Evolutionary conservation across 768 basidiomycete species (phyloP).

Genomic region (Cystoderma amianthinum): DNA sequence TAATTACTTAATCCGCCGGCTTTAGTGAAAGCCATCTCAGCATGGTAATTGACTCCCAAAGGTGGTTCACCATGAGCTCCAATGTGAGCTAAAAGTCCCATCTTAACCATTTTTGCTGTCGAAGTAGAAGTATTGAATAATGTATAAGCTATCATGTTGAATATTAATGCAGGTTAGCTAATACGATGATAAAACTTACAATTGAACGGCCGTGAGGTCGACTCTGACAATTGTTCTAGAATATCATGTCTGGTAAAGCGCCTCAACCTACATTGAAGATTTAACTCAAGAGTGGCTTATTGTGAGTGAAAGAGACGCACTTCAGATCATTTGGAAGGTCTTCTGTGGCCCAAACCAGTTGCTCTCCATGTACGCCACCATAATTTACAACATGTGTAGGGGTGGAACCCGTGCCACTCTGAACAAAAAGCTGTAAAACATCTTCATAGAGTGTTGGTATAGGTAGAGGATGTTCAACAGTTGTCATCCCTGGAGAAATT

Average conservation of each 20-base stretch:
- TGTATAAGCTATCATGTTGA: constrained; percentile 38
- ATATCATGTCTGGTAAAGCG: constrained; percentile 60
- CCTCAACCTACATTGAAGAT: constrained; percentile 39
- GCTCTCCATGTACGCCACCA: constrained; percentile 65
- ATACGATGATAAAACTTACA: constrained; percentile 31
- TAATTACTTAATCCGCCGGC: constrained; percentile 65
- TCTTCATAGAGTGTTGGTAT: constrained; percentile 63
- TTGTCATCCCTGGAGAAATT: constrained; percentile 58
- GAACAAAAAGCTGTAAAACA: constrained; percentile 50
- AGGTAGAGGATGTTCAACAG: constrained; percentile 66
- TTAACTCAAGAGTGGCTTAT: not conserved
- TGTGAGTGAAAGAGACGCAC: constrained; percentile 24
- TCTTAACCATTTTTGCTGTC: constrained; percentile 60
- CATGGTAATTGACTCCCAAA: constrained; percentile 69
- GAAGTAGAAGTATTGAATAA: constrained; percentile 66
- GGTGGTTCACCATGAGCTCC: constrained; percentile 75
- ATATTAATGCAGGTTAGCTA: constrained; percentile 3
- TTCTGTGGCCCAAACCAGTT: constrained; percentile 58
- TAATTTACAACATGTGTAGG: constrained; percentile 77
- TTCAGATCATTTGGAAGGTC: constrained; percentile 66
- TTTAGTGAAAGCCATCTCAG: constrained; percentile 61
- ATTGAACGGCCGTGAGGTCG: constrained; percentile 48
- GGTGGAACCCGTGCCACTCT: constrained; percentile 66
- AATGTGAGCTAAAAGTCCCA: constrained; percentile 56
- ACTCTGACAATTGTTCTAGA: constrained; percentile 52